Evolutionary conservation across 768 basidiomycete genomes (phyloP).

Genomic region (Mycena capillaripes): DNA sequence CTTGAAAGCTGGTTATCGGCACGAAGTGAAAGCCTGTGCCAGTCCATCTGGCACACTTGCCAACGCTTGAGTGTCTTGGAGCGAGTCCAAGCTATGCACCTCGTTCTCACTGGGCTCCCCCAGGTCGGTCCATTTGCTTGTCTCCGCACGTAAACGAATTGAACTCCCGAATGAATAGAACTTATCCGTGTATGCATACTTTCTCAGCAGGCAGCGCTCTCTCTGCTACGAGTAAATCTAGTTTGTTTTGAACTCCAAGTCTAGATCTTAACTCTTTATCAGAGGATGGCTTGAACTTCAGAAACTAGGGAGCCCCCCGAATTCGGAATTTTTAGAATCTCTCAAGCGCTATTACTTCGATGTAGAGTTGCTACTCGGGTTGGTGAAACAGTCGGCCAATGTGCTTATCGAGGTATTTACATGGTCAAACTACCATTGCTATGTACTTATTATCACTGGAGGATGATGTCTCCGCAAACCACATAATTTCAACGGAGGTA

Average conservation of each 20-base stretch:
- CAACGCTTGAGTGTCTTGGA: background rate
- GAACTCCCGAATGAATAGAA: background rate
- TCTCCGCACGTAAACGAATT: background rate
- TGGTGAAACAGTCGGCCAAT: constrained; percentile 5
- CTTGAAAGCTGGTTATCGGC: background rate
- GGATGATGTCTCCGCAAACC: constrained; percentile 2
- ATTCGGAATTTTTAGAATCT: background rate
- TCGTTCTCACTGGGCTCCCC: background rate
- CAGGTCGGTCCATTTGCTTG: constrained; percentile 4
- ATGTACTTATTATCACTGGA: background rate
- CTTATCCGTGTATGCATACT: background rate
- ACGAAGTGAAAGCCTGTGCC: background rate
- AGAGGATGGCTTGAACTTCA: background rate
- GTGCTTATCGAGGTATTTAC: background rate
- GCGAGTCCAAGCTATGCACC: background rate
- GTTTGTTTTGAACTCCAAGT: background rate
- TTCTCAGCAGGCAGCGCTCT: no score
- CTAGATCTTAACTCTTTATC: background rate
- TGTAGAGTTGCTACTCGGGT: background rate
- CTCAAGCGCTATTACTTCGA: constrained; percentile 1
- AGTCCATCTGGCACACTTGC: background rate
- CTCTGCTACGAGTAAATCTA: background rate
- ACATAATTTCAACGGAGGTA: background rate
- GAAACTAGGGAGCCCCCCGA: background rate
- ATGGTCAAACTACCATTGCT: background rate